Evolutionary conservation across 345 rosid genomes (phyloP), one percentile per base, ranked within the genome.

Genomic region (Hibiscus syriacus): DNA sequence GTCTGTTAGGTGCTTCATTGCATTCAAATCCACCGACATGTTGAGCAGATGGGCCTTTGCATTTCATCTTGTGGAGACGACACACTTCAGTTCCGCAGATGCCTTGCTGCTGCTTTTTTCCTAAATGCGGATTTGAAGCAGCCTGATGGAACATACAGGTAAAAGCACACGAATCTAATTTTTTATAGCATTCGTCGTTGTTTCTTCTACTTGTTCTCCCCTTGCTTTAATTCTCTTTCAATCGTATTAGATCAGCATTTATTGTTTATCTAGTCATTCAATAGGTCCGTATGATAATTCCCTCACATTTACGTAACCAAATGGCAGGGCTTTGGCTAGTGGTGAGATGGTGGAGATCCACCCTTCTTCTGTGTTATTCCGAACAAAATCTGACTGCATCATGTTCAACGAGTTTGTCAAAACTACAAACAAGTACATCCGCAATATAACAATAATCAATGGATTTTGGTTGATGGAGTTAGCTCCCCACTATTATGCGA

Each of bases 41-140:
- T 84, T 73, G 82, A 84, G 68, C 96, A 87, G 77, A 87, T 93
- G 92, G 90, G 90, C 39, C 86, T 93, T 74, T 61, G 20, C 62
- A 65, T 88, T 60, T 80, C 90, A 71, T 90, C 98, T 50, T 89
- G 97, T 48, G 96, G 94, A 23, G 86, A 83, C n/a, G 96, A 89
- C 76, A 70, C 74, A 70, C 85, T 87, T 74, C 90, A 81, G 79
- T 89, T 86, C 73, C 86, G 88, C 34, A 87, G 89, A 81, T 93
- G 98, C 79, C 97, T 93, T 25, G 88, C 94, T 23, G 87, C 96
- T 56, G 84, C 97, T 13, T 93, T 93, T 82, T 93, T 93, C 82
- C 89, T 90, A 64, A 89, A 90, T 77, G 98, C 98, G 30, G 98
- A 96, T 61, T 71, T 83, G 79, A 90, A 84, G 81, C 96, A 93